phyloP scores from a whole-genome alignment of 2,329 filamentous ascomycete species.

The Elsinoe fawcettii region DNA sequence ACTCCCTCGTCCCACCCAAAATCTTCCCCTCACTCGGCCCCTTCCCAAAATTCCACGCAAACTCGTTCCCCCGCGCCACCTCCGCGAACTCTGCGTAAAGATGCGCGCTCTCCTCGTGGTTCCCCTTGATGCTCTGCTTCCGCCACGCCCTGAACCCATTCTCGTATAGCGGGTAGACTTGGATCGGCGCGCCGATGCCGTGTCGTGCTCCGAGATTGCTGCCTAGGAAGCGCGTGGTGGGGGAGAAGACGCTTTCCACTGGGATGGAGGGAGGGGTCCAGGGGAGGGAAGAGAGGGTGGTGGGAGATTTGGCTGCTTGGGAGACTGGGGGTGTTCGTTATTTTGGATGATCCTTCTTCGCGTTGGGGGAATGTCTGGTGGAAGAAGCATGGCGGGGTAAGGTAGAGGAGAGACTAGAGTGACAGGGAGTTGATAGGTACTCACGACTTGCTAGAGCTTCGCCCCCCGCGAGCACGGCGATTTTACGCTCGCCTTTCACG shows the following conservation, averaged over 20 bases:
- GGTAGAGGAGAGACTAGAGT: not conserved
- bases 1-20: constrained; percentile 42
- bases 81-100: constrained; percentile 56
- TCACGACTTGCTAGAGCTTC: constrained; percentile 55
- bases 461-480: constrained; percentile 55
- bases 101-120: constrained; percentile 51
- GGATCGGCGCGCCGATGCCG: constrained; percentile 54
- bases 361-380: too few relatives aligned
- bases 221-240: constrained; percentile 40
- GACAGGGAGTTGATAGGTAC: not conserved
- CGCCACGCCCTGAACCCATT: constrained; percentile 53
- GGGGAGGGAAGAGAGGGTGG: not conserved
- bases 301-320: constrained; percentile 44
- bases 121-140: constrained; percentile 47
- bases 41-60: constrained; percentile 52
- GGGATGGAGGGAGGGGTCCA: not conserved
- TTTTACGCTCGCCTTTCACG: constrained; percentile 44
- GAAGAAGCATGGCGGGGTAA: too few relatives aligned
- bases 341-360: too few relatives aligned
- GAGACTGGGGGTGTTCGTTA: too few relatives aligned
- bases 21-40: constrained; percentile 45
- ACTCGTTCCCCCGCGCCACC: constrained; percentile 46
- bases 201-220: constrained; percentile 45
- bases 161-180: constrained; percentile 61
- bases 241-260: constrained; percentile 41